Base-by-base conservation (phyloP, 2,329 filamentous ascomycete species). In the Beauveria medogensis region DNA sequence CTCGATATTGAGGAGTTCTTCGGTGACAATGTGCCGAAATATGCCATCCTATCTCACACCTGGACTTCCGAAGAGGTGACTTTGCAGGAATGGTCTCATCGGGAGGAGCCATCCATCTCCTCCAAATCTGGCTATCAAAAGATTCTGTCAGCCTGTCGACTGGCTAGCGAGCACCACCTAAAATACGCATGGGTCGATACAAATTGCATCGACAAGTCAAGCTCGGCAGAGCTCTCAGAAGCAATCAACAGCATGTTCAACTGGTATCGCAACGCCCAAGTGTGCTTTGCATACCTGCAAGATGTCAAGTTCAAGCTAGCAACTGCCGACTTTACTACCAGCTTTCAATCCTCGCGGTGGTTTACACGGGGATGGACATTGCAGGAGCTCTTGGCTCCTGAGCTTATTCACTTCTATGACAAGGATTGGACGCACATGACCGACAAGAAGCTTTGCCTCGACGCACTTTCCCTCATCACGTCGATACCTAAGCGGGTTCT, bases 131-230 rank as follows among this genome's bases (percentile, higher is more conserved):
- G 55, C 20, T 51, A 47, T 22, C 28, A 44, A n/a, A 58, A 58
- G 16, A 43, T 58, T 5, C 3, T 48, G 8, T 22, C 28, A 3
- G 34, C 55, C 18, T 50, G 55, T 30, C 16, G 43, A 37, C 48
- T 53, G 7, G 48, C 48, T 16, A 34, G n/a, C 5, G 18, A 41
- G 18, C 16, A 16, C n/a, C n/a, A 64, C 3, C 67, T 66, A 53
- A 43, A 60, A 6, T 71, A 67, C 62, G 63, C 67, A 1, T 71
- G 70, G 69, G 63, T 66, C 20, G 68, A 71, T 12, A 70, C 68
- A 0, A 55, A 28, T 16, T 55, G 37, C 18, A 55, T 55, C 37
- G 52, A 55, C 37, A 55, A 55, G 52, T 43, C 37, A 5, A 55
- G 52, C 52, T 55, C 52, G 14, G 52, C 52, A 9, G 52, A 55